Conservation (phyloP, 2,329 filamentous ascomycete genomes). For the Trichoderma sp. region DNA sequence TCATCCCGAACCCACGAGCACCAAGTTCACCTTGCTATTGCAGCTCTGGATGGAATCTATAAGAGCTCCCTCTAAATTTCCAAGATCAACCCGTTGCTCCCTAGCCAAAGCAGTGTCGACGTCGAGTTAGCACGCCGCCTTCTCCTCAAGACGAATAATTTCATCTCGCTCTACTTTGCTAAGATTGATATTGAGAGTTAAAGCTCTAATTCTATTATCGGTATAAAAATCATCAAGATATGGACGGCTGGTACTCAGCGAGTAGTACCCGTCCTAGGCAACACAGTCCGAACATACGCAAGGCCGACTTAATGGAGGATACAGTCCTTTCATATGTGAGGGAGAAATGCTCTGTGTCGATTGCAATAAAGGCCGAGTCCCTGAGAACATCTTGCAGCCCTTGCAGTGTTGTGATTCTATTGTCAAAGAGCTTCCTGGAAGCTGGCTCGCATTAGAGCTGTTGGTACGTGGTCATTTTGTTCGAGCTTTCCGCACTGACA, state of each 20-base stretch:
- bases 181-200: background rate
- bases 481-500: background rate
- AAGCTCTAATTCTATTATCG: background rate
- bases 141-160: background rate
- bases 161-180: background rate
- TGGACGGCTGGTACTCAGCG: background rate
- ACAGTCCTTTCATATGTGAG: background rate
- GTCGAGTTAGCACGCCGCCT: background rate
- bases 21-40: background rate
- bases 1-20: background rate
- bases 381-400: background rate
- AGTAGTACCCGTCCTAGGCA: background rate
- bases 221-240: background rate
- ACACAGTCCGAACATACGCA: background rate
- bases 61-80: background rate
- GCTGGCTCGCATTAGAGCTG: background rate
- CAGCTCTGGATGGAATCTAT: background rate
- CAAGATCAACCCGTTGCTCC: background rate
- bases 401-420: background rate
- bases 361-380: background rate
- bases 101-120: background rate
- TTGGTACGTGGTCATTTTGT: background rate
- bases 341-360: background rate
- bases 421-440: background rate
- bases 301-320: background rate